Conservation (phyloP, 345 rosid genomes). For the Bruguiera parviflora region DNA sequence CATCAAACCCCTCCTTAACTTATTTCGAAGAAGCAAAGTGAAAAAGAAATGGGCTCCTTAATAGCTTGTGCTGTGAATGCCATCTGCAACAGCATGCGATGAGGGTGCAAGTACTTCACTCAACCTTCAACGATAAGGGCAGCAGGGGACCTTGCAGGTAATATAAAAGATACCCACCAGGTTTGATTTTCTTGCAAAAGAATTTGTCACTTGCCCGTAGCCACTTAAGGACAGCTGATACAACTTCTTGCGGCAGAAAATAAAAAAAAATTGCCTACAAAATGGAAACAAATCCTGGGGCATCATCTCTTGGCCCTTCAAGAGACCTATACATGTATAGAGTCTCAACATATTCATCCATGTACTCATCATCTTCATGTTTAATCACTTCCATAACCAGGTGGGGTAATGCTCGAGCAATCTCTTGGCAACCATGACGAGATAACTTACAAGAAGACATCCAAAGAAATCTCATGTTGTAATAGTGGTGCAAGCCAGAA, state of each 20-base stretch:
- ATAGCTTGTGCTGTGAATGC: slow-evolving; percentile 18
- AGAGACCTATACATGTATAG: slow-evolving; percentile 81
- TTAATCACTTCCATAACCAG: slow-evolving; percentile 64
- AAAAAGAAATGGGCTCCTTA: slow-evolving; percentile 16
- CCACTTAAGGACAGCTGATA: slow-evolving; percentile 23
- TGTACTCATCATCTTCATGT: slow-evolving; percentile 32
- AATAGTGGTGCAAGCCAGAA: slow-evolving; percentile 69
- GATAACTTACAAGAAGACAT: slow-evolving; percentile 77
- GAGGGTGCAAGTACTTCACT: slow-evolving; percentile 10
- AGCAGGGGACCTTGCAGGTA: slow-evolving; percentile 22
- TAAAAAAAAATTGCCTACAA: slow-evolving; percentile 21
- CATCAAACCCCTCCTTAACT: slow-evolving; percentile 11
- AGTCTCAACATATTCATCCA: slow-evolving; percentile 40
- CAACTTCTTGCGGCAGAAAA: slow-evolving; percentile 5
- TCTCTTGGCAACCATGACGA: slow-evolving; percentile 47
- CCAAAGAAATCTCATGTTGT: slow-evolving; percentile 90
- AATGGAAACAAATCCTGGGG: slow-evolving; percentile 53
- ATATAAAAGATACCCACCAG: slow-evolving; percentile 30
- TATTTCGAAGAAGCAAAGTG: slow-evolving; percentile 17
- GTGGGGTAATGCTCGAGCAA: slow-evolving; percentile 57
- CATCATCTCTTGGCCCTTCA: slow-evolving; percentile 75
- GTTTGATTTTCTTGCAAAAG: slow-evolving; percentile 16
- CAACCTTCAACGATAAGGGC: slow-evolving; percentile 13
- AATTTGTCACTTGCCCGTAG: slow-evolving; percentile 12
- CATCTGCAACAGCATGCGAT: slow-evolving; percentile 20